A percentile compares a stretch with the other conserved stretches of the same genome.
Conservation (phyloP, 495 filamentous ascomycete species). For the Clavariopsis aquatica region DNA sequence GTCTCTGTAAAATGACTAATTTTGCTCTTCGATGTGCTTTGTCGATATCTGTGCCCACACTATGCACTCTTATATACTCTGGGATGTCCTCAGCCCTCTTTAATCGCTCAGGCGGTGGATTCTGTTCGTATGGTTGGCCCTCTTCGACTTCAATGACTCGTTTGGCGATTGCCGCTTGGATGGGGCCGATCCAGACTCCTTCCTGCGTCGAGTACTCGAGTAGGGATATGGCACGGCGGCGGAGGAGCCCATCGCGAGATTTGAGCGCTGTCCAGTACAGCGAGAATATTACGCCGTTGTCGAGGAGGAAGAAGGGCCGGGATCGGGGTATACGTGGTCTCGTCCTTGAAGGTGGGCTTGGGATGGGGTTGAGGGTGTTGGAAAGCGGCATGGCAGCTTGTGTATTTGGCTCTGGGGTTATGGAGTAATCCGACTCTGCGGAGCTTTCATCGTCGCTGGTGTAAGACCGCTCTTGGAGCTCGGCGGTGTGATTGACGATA, state of each 20-base stretch:
- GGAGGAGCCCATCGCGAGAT: slow-evolving; percentile 24
- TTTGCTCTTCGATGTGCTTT: slow-evolving; percentile 10
- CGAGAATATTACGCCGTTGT: slow-evolving; percentile 27
- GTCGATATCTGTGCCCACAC: slow-evolving; percentile 21
- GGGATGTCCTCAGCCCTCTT: slow-evolving; percentile 22
- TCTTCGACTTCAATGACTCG: slow-evolving; percentile 32
- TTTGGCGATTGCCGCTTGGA: slow-evolving; percentile 23
- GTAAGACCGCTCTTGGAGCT: slow-evolving; percentile 11
- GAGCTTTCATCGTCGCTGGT: slow-evolving; percentile 7
- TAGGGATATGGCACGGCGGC: slow-evolving; percentile 17
- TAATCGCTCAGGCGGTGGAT: slow-evolving; percentile 9
- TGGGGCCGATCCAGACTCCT: slow-evolving; percentile 26
- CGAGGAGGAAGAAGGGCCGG: slow-evolving; percentile 25
- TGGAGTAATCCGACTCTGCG: neutral
- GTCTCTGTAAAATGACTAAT: slow-evolving; percentile 3
- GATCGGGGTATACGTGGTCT: neutral
- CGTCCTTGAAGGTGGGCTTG: neutral
- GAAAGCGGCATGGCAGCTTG: neutral
- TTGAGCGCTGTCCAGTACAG: slow-evolving; percentile 24
- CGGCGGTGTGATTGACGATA: slow-evolving; percentile 17
- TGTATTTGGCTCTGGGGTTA: slow-evolving; percentile 8
- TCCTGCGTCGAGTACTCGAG: slow-evolving; percentile 23
- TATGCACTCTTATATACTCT: slow-evolving; percentile 22
- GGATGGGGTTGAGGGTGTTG: neutral
- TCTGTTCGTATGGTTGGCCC: slow-evolving; percentile 7